These are phyloP conservation scores for Fusarium liriodendri DNA, from an alignment of 2,329 filamentous ascomycete species.

Conservation along the genomic window DNA sequence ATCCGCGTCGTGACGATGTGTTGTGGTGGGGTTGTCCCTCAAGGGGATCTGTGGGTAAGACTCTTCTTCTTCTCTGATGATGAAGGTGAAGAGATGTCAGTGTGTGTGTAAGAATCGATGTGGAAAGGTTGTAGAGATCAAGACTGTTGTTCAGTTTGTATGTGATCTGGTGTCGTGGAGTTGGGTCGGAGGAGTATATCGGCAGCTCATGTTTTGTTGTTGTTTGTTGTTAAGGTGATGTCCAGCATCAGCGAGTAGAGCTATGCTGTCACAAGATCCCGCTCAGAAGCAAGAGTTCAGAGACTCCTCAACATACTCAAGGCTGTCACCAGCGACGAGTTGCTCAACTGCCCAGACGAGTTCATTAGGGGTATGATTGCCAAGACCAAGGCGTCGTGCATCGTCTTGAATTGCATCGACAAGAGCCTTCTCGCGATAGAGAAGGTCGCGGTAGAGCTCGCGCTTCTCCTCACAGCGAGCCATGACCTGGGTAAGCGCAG, in stretches of 20 bases:
- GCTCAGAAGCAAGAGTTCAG: background rate
- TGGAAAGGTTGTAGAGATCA: background rate
- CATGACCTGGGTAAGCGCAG: background rate
- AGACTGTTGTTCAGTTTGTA: background rate
- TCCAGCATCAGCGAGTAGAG: background rate
- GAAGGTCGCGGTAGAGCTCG: background rate
- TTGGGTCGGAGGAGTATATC: background rate
- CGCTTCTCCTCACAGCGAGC: background rate
- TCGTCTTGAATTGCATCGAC: background rate
- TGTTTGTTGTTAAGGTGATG: background rate
- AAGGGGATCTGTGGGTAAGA: background rate
- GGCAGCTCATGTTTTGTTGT: background rate
- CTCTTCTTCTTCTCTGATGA: background rate
- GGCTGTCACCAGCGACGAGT: constrained; percentile 2
- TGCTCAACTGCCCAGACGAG: constrained; percentile 10
- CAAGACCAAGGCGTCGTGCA: constrained; percentile 17
- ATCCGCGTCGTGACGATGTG: background rate
- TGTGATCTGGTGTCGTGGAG: background rate
- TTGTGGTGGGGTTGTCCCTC: background rate
- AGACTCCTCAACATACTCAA: background rate
- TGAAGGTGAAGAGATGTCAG: background rate
- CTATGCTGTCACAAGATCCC: background rate
- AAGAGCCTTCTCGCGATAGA: constrained; percentile 13
- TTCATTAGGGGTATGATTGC: background rate
- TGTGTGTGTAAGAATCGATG: background rate